phyloP scores from a whole-genome alignment of 176 grass and related monocot genomes.

The Oryza officinalis region DNA sequence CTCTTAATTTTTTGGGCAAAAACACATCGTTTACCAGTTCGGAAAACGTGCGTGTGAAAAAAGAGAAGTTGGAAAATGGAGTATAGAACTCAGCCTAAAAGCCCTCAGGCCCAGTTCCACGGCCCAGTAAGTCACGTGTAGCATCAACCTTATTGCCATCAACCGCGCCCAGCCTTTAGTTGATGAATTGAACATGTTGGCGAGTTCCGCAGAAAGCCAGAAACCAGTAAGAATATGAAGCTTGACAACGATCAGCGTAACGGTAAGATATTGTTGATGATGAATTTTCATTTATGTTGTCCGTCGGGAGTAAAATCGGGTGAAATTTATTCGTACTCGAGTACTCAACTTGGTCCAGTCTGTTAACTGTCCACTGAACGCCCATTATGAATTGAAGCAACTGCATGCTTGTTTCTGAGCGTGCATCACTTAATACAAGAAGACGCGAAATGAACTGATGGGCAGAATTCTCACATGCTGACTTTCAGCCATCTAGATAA shows the following conservation, averaged over 20 bases:
- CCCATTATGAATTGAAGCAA: neutral
- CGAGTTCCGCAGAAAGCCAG: neutral
- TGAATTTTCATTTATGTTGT: neutral
- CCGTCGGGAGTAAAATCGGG: neutral
- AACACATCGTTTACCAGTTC: no score
- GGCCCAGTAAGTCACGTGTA: no score
- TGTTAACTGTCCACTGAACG: neutral
- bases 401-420: neutral
- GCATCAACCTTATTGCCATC: no score
- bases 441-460: neutral
- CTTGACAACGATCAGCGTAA: neutral
- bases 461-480: neutral
- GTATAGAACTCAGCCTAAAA: no score
- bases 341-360: neutral
- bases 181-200: neutral
- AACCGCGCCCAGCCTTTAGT: neutral
- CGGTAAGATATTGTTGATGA: neutral
- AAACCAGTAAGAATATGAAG: neutral
- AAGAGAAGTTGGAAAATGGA: no score
- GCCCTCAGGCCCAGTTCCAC: no score
- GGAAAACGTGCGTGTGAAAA: no score
- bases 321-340: neutral
- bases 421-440: neutral
- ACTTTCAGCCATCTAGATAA: neutral
- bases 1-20: no score